Evolutionary conservation across 306 rosid species (phyloP).

Genomic region (Pueraria montana): DNA sequence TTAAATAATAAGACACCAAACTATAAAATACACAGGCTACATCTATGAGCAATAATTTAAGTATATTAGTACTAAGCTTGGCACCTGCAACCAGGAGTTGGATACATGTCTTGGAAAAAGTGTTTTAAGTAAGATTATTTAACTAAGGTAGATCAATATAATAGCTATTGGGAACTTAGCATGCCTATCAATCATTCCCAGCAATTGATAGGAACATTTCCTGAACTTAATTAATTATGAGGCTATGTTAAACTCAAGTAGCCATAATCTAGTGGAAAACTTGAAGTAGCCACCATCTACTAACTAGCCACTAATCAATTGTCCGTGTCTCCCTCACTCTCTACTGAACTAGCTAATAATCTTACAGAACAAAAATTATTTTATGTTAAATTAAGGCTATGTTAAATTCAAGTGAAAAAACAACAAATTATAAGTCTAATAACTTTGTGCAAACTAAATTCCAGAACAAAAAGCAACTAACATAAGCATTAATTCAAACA

Average conservation of each 20-base stretch:
- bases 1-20: constrained; percentile 58
- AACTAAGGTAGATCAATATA: not conserved
- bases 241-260: not conserved
- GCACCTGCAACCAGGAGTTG: constrained; percentile 96
- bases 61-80: constrained; percentile 43
- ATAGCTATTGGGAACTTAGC: not conserved
- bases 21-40: not conserved
- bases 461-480: too few species aligned
- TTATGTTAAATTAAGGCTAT: too few species aligned
- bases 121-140: not conserved
- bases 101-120: constrained; percentile 57
- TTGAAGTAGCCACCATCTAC: constrained; percentile 21
- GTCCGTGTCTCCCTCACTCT: constrained; percentile 8
- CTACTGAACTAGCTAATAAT: not conserved
- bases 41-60: too few species aligned
- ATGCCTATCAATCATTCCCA: constrained; percentile 17
- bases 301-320: constrained; percentile 26
- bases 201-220: constrained; percentile 1
- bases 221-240: constrained; percentile 39
- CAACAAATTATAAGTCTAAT: too few species aligned
- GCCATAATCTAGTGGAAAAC: not conserved
- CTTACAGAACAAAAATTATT: too few species aligned
- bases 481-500: too few species aligned
- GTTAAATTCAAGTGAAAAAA: too few species aligned
- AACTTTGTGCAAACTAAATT: too few species aligned